These are phyloP conservation scores for Talaromyces albobiverticillius DNA, from an alignment of 2,329 filamentous ascomycete species.

Conservation along the genomic window DNA sequence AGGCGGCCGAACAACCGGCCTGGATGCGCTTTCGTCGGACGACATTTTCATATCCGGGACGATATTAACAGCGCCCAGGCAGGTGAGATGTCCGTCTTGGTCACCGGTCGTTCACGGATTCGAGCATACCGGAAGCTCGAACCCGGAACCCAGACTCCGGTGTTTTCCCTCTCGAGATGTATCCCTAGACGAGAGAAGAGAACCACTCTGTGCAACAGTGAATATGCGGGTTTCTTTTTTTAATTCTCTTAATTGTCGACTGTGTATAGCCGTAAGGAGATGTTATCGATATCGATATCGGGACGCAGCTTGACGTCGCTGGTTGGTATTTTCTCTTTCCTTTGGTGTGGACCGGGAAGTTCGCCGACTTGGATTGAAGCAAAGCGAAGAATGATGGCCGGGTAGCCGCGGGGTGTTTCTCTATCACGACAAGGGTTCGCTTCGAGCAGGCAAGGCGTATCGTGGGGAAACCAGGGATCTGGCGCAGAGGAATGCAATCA, in stretches of 20 bases:
- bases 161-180: conserved; percentile 9
- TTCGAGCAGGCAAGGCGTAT: neutral
- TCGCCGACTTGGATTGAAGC: neutral
- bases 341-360: conserved; percentile 8
- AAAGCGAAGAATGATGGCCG: neutral
- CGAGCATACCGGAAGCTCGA: conserved; percentile 39
- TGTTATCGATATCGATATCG: neutral
- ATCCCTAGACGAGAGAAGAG: conserved; percentile 7
- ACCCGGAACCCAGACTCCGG: conserved; percentile 35
- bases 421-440: neutral
- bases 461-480: neutral
- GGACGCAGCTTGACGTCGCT: conserved; percentile 1
- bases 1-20: conserved; percentile 29
- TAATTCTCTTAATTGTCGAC: neutral
- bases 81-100: conserved; percentile 33
- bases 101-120: conserved; percentile 42
- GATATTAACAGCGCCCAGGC: conserved; percentile 36
- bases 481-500: neutral
- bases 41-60: conserved; percentile 46
- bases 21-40: conserved; percentile 41
- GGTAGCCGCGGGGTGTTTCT: conserved; percentile 9
- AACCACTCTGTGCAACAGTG: conserved; percentile 3
- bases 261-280: neutral
- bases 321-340: conserved; percentile 1
- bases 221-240: neutral